Percentiles rank a stretch among this genome's conserved stretches.
Conservation (phyloP, 139 green algal genomes). For the Chlamydomonas urium region DNA sequence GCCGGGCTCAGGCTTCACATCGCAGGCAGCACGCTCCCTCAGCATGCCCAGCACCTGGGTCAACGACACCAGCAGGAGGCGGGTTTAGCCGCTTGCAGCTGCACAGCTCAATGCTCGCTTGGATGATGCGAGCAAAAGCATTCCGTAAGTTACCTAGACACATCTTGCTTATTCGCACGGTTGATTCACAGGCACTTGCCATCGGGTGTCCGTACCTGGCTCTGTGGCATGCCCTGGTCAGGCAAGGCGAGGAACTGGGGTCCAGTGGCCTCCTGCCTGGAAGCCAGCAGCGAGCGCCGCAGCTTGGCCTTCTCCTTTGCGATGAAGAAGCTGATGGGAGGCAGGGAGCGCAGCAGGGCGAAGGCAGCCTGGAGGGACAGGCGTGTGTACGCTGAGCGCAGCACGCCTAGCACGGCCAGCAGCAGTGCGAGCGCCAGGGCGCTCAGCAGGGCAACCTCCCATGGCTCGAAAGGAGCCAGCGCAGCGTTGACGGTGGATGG, state of each 20-base stretch:
- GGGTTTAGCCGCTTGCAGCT: too few relatives aligned
- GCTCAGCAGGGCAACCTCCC: conserved; percentile 4
- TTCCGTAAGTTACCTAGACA: too few relatives aligned
- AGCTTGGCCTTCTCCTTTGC: conserved; percentile 15
- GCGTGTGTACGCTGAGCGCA: not conserved
- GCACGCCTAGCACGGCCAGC: not conserved
- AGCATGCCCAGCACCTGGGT: too few relatives aligned
- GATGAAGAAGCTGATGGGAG: not conserved
- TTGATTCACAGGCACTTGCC: too few relatives aligned
- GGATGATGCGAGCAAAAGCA: not conserved
- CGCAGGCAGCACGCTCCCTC: too few relatives aligned
- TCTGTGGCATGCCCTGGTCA: not conserved
- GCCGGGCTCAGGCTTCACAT: too few relatives aligned
- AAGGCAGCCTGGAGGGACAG: not conserved
- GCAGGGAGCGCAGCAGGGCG: not conserved
- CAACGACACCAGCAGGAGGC: too few relatives aligned
- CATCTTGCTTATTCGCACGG: too few relatives aligned
- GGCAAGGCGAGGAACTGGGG: not conserved
- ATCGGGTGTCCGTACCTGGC: too few relatives aligned
- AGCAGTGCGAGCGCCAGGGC: not conserved
- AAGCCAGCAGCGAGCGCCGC: not conserved
- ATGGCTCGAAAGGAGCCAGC: not conserved
- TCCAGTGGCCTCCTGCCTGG: not conserved
- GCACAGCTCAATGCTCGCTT: not conserved
- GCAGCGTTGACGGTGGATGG: not conserved